Percentiles rank a stretch among this genome's conserved stretches.
These are phyloP conservation scores for Avena eriantha DNA, from an alignment of 176 grass and related monocot genomes.

Conservation along the genomic window DNA sequence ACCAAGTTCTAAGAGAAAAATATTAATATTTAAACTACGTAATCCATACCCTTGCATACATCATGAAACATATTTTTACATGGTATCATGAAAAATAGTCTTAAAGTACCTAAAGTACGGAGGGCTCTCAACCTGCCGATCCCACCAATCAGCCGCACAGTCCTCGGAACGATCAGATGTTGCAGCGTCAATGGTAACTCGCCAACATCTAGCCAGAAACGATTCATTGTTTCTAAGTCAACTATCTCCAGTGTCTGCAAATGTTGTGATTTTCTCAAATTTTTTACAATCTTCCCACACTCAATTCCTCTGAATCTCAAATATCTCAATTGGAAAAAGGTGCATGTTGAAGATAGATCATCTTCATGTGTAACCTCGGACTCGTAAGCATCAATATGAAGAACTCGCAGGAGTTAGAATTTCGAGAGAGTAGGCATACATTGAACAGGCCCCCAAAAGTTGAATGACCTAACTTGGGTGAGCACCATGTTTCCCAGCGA, in stretches of 20 bases:
- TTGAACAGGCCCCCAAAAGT: neutral
- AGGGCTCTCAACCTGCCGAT: neutral
- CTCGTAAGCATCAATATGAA: neutral
- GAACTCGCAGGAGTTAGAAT: neutral
- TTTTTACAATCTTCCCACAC: neutral
- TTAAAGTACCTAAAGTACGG: neutral
- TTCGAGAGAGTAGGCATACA: neutral
- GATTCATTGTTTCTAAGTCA: neutral
- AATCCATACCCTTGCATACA: no score
- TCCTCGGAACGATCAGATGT: neutral
- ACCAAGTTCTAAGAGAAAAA: no score
- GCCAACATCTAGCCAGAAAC: neutral
- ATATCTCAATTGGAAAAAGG: neutral
- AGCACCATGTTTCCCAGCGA: neutral
- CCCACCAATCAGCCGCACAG: neutral
- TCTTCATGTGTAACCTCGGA: neutral
- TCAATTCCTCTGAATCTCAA: neutral
- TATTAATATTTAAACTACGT: no score
- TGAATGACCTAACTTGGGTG: constrained; percentile 1
- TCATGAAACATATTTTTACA: no score
- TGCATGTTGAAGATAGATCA: neutral
- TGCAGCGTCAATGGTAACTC: neutral
- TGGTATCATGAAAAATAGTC: accelerated
- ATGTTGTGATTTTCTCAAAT: neutral
- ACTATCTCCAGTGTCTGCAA: constrained; percentile 28